A percentile compares a stretch with the other conserved stretches of the same genome.
Evolutionary conservation across 371 early-diverging fungal species (phyloP).

Genomic region (Syncephalastrum monosporum): DNA sequence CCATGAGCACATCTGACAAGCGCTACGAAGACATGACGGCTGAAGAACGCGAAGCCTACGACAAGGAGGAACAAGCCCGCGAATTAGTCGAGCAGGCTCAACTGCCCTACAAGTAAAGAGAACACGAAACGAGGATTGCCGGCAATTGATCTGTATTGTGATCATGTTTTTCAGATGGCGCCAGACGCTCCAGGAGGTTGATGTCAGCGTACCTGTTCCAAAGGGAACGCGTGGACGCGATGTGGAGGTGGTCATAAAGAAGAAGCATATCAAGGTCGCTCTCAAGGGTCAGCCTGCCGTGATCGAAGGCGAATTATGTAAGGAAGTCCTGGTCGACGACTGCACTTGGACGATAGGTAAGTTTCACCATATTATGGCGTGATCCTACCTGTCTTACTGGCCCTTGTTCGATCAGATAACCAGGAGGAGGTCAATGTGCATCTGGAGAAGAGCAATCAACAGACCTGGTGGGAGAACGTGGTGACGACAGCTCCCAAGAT

Average conservation of each 20-base stretch:
- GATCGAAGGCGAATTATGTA: constrained; percentile 77
- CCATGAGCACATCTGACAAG: constrained; percentile 7
- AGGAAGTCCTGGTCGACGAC: constrained; percentile 75
- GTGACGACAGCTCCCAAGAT: constrained; percentile 79
- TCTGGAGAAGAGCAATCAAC: constrained; percentile 80
- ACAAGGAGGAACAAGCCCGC: constrained; percentile 29
- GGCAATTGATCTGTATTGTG: too few relatives aligned
- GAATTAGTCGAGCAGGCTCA: constrained; percentile 59
- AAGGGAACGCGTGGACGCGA: constrained; percentile 75
- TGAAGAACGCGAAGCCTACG: constrained; percentile 38
- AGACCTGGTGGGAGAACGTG: constrained; percentile 93
- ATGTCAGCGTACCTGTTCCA: constrained; percentile 73
- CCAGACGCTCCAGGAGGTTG: constrained; percentile 87
- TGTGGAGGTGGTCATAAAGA: constrained; percentile 67
- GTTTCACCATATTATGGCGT: neutral
- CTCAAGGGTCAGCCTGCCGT: constrained; percentile 77
- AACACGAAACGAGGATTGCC: too few relatives aligned
- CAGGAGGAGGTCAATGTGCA: constrained; percentile 74
- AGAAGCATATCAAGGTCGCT: constrained; percentile 65
- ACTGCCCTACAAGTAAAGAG: constrained; percentile 39
- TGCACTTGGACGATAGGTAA: constrained; percentile 83
- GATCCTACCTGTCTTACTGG: neutral
- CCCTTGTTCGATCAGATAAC: constrained; percentile 36
- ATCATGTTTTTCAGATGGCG: constrained; percentile 55
- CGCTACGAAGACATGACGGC: constrained; percentile 29